Evolutionary conservation across 306 rosid genomes (phyloP).

Genomic region (Trichosanthes cucumerina): DNA sequence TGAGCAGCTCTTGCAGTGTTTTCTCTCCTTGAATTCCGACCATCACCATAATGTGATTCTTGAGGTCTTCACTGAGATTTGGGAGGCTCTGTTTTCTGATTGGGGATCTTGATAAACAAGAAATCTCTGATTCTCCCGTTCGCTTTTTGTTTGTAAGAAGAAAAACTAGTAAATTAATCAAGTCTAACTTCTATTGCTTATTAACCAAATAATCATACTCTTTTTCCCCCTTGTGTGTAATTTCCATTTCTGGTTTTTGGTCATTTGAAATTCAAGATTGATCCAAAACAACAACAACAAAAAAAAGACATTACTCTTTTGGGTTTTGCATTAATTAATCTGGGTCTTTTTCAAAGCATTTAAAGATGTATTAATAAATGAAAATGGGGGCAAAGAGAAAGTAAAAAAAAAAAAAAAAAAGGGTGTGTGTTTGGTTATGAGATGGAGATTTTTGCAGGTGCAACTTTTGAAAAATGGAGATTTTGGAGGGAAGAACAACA

Average conservation of each 20-base stretch:
- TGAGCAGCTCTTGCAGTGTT: slow-evolving; percentile 83
- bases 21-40: slow-evolving; percentile 57
- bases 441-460: neutral
- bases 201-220: neutral
- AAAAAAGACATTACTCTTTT: neutral
- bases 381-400: neutral
- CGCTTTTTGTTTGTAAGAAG: slow-evolving; percentile 7
- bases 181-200: neutral
- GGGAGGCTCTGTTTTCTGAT: slow-evolving; percentile 73
- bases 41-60: slow-evolving; percentile 70
- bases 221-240: neutral
- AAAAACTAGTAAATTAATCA: neutral
- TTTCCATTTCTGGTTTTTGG: neutral
- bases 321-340: neutral
- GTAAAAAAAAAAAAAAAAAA: neutral
- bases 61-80: slow-evolving; percentile 84
- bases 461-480: neutral
- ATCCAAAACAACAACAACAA: neutral
- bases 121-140: slow-evolving; percentile 6
- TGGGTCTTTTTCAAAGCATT: neutral
- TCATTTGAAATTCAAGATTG: neutral
- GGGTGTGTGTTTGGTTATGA: neutral
- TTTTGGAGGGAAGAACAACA: neutral
- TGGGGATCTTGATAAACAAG: slow-evolving; percentile 33
- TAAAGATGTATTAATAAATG: neutral